Evolutionary conservation across 805 yeast genomes (phyloP).

Genomic region (Saccharomycopsis microspora): DNA sequence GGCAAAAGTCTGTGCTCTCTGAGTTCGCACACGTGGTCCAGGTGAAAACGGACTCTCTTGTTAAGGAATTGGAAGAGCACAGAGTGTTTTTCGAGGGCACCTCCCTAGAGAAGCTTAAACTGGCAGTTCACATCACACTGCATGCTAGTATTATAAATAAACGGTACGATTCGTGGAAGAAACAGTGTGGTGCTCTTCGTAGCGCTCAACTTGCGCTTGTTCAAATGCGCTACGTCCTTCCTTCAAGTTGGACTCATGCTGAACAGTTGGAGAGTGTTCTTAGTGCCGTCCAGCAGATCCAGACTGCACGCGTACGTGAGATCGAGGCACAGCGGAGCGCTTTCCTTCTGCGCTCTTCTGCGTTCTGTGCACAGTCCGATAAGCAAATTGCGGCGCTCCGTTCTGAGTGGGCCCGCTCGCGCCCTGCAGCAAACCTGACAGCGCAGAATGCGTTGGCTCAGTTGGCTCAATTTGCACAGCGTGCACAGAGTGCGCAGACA

Average conservation of each 20-base stretch:
- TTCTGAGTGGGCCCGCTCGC: conserved; percentile 37
- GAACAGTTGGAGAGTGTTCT: conserved; percentile 52
- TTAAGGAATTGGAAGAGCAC: conserved; percentile 13
- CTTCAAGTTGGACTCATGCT: conserved; percentile 42
- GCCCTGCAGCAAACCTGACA: conserved; percentile 31
- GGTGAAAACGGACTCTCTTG: too few species aligned
- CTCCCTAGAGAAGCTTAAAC: conserved; percentile 1
- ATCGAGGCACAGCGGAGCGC: conserved; percentile 33
- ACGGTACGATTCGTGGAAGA: conserved; percentile 19
- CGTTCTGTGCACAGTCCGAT: conserved; percentile 28
- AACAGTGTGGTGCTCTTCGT: conserved; percentile 18
- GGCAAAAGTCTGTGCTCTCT: conserved; percentile 37
- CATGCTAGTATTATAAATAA: conserved; percentile 25
- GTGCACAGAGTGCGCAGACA: conserved; percentile 8
- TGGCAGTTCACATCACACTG: conserved; percentile 28
- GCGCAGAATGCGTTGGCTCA: conserved; percentile 34
- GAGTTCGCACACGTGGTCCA: conserved; percentile 21
- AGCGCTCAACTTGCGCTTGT: conserved; percentile 31
- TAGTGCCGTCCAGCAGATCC: conserved; percentile 29
- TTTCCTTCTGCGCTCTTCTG: conserved; percentile 29
- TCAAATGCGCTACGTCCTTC: conserved; percentile 35
- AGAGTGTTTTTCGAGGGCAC: conserved; percentile 27
- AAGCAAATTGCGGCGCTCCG: conserved; percentile 23
- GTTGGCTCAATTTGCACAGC: conserved; percentile 25
- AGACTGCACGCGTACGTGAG: conserved; percentile 24